Base-by-base conservation (phyloP, 2,329 filamentous ascomycete species). In the Xylariales sp. region DNA sequence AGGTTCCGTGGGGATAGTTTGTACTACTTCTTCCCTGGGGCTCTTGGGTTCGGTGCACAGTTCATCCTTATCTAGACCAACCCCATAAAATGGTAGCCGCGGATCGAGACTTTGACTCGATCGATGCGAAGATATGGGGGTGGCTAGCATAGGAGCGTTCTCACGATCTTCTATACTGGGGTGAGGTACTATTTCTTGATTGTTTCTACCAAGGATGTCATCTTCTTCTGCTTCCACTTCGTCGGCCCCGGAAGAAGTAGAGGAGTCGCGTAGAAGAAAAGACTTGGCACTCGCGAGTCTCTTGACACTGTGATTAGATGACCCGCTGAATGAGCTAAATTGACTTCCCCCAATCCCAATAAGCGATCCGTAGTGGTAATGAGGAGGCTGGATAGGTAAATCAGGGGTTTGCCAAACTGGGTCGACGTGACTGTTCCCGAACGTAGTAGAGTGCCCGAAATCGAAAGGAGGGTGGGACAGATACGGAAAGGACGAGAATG, bases 321-420 rank as follows among this genome's bases (percentile, higher is more conserved):
- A 46, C 39, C 58, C 52, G 30, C 52, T 55, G 9, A 69, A 50
- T 1, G 63, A 62, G 30, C 64, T 62, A 30, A 61, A 43, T 10
- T 64, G 69, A 5, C 23, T 53, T 12, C 63, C 60, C 8, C 62
- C 66, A 54, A 55, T 48, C 5, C 52, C 54, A 12, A 69, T n/a
- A 41, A 71, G 58, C 16, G 67, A 34, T 3, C 53, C 55, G 43
- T 73, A 60, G 16, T 69, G 67, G 30, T 72, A 67, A 39, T 64
- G 57, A 14, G 64, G 43, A 4, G 57, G 52, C 30, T 66, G 71
- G 0, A 67, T 46, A 18, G 45, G 73, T 67, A 68, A 72, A 56
- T 69, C 72, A 1, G 82, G 81, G 0, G 74, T 74, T 32, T 75
- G 75, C 82, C 82, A 84, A 0, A 75, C 69, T 3, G 82, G 78